These are phyloP conservation scores for Mycena latifolia DNA, from an alignment of 768 basidiomycete genomes.

Conservation along the genomic window DNA sequence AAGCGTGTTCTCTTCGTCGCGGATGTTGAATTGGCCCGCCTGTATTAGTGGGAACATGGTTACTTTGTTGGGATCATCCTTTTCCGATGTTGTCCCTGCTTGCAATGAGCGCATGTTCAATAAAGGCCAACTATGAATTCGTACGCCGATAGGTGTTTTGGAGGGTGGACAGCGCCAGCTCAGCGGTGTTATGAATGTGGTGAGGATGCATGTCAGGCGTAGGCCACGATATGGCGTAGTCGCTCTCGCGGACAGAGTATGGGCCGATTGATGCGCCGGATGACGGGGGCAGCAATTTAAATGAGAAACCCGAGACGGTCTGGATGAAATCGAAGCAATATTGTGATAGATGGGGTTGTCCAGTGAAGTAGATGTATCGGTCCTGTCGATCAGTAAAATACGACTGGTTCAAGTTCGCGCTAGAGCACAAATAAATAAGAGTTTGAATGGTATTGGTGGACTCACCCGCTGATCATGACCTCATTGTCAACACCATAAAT, in stretches of 20 bases:
- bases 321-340: constrained; percentile 88
- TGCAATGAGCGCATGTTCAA: background rate
- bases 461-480: constrained; percentile 92
- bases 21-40: constrained; percentile 87
- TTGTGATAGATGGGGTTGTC: constrained; percentile 73
- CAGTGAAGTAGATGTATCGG: constrained; percentile 84
- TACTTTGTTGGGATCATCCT: constrained; percentile 51
- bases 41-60: constrained; percentile 88
- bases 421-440: constrained; percentile 44
- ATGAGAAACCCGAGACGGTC: constrained; percentile 80
- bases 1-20: constrained; percentile 84
- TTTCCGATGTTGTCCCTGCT: constrained; percentile 13
- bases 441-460: constrained; percentile 9
- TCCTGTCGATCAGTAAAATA: constrained; percentile 98
- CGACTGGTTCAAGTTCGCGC: constrained; percentile 92
- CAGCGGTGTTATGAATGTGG: constrained; percentile 71
- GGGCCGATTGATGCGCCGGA: constrained; percentile 24
- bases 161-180: constrained; percentile 66
- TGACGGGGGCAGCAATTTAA: constrained; percentile 54
- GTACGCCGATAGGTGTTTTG: constrained; percentile 58
- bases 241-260: constrained; percentile 51
- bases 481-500: constrained; percentile 95
- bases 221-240: constrained; percentile 76
- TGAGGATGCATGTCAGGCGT: constrained; percentile 76
- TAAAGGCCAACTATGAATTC: background rate